Evolutionary conservation across 805 yeast species (phyloP), one percentile per base, ranked within the genome.

Genomic region (Komagataella pseudopastoris): DNA sequence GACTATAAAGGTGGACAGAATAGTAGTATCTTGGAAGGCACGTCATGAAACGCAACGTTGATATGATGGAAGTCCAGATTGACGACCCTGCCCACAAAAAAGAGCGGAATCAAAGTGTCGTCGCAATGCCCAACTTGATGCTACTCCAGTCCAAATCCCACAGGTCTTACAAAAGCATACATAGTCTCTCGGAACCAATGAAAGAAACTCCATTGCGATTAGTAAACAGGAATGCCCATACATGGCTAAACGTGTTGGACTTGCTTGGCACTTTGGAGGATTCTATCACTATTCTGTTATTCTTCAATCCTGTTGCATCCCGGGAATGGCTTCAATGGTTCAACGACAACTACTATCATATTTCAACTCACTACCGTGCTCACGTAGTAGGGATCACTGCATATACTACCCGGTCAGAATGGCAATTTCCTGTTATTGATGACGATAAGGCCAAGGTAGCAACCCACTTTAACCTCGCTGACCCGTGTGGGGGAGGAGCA

Each of bases 401-500:
- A 30, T 30, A 30, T 10, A 30, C 39, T 5, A 8, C 39, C 5
- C 14, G 10, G 14, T 30, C 39, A 14, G 39, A 30, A 30, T 30
- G 30, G 12, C 16, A 46, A 6, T 49, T 49, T 23, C 44, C 50
- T n/a, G 30, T 50, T 23, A 50, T 48, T 17, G 43, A 20, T 14
- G 22, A 44, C 20, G 23, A 45, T 22, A 23, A 44, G 6, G 52
- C 47, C 10, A 10, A 14, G 12, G 23, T 49, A 12, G 50, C 53
- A 6, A 36, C 39, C 6, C 44, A 43, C 14, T 51, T 39, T 18
- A 36, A 16, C 44, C 24, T 49, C 12, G 43, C 45, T 10, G 53
- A 51, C 46, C 53, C 53, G 7, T 43, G 48, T 16, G 53, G 53
- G 14, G 53, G 53, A 16, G 53, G 51, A 6, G 44, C 48, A 4